These are phyloP conservation scores for Aspergillus pseudoterreus DNA, from an alignment of 2,329 filamentous ascomycete species.

Conservation along the genomic window DNA sequence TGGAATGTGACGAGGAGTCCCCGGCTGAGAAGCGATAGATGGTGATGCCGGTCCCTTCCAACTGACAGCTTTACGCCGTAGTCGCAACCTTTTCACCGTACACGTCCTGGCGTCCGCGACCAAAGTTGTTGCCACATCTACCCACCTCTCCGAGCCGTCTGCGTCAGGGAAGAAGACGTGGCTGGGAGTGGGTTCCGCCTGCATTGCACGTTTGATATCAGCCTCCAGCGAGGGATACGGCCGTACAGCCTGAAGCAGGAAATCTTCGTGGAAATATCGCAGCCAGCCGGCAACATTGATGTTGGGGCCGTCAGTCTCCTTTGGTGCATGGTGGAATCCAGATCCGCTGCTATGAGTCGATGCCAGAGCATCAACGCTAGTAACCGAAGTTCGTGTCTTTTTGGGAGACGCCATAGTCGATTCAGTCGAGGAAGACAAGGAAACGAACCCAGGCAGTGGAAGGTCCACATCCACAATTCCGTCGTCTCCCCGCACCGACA, in stretches of 20 bases:
- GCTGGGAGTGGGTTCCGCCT: conserved; percentile 47
- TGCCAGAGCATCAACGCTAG: conserved; percentile 49
- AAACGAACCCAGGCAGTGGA: conserved; percentile 51
- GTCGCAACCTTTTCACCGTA: conserved; percentile 53
- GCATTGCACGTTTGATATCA: conserved; percentile 56
- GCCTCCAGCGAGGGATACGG: conserved; percentile 51
- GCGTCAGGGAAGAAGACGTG: conserved; percentile 32
- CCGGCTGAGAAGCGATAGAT: conserved; percentile 16
- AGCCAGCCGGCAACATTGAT: conserved; percentile 58
- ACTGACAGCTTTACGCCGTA: conserved; percentile 45
- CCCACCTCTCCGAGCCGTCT: conserved; percentile 46
- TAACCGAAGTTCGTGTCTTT: conserved; percentile 45
- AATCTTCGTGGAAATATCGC: conserved; percentile 56
- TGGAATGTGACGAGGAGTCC: conserved; percentile 24
- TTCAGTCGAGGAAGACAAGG: conserved; percentile 43
- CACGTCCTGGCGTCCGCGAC: conserved; percentile 54
- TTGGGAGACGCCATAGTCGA: conserved; percentile 42
- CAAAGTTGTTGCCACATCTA: conserved; percentile 55
- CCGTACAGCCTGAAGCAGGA: conserved; percentile 55
- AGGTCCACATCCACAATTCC: conserved; percentile 61
- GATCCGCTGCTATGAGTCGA: conserved; percentile 42
- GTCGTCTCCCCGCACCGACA: conserved; percentile 56
- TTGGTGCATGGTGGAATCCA: conserved; percentile 28
- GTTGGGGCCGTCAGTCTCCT: conserved; percentile 44
- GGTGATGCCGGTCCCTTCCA: conserved; percentile 20